phyloP scores from a whole-genome alignment of 2,329 filamentous ascomycete genomes.

The Hirsutella rhossiliensis region DNA sequence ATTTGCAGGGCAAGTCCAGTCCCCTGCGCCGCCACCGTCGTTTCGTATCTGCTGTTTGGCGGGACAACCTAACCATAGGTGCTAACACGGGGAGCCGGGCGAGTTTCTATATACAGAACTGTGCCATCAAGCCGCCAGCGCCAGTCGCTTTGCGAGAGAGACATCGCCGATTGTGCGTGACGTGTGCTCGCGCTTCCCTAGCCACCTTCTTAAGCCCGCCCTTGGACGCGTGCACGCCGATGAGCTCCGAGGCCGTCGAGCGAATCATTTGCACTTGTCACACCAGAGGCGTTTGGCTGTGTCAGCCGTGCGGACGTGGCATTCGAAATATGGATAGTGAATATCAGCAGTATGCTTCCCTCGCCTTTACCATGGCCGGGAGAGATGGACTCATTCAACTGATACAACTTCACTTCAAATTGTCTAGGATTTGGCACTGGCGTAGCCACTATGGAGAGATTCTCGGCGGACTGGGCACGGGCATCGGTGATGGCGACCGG shows the following conservation, averaged over 20 bases:
- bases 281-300: constrained; percentile 63
- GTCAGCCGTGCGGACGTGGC: constrained; percentile 66
- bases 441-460: constrained; percentile 73
- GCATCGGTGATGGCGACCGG: constrained; percentile 77
- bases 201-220: constrained; percentile 34
- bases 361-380: neutral
- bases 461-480: constrained; percentile 69
- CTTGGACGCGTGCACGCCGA: constrained; percentile 29
- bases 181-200: constrained; percentile 63
- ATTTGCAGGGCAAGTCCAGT: constrained; percentile 67
- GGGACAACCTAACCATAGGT: neutral
- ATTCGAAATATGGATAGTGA: constrained; percentile 49
- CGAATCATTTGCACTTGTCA: constrained; percentile 40
- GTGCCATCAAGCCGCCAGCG: constrained; percentile 71
- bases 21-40: neutral
- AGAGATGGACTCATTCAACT: neutral
- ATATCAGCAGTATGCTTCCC: constrained; percentile 37
- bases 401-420: too few species aligned
- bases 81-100: neutral
- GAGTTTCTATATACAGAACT: constrained; percentile 55
- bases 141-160: constrained; percentile 55
- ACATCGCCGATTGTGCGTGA: constrained; percentile 68
- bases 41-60: neutral
- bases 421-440: constrained; percentile 69
- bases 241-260: constrained; percentile 45